These are phyloP conservation scores for Oligophagozyma castellii DNA, from an alignment of 1,139 yeast genomes.

Conservation along the genomic window DNA sequence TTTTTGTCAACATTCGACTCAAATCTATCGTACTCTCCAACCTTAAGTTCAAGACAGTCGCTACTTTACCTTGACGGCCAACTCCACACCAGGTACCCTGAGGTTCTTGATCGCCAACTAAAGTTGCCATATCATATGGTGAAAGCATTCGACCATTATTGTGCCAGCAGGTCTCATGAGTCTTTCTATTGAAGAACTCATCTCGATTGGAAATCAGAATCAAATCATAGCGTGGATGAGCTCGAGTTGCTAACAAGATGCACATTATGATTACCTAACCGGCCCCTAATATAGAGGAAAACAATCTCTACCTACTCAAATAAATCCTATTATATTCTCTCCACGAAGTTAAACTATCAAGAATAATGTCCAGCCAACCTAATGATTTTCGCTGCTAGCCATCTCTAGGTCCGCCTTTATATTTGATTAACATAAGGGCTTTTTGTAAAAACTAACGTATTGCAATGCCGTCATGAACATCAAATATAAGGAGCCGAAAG, in stretches of 20 bases:
- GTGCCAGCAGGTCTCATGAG: slow-evolving; percentile 47
- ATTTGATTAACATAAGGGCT: too few species aligned
- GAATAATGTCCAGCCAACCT: background rate
- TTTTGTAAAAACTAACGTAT: too few species aligned
- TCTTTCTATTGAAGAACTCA: slow-evolving; percentile 64
- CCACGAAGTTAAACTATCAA: background rate
- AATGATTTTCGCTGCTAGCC: too few species aligned
- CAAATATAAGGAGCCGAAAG: too few species aligned
- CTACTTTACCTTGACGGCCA: slow-evolving; percentile 44
- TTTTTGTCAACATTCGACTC: slow-evolving; percentile 15
- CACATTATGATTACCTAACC: slow-evolving; percentile 51
- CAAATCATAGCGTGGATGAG: slow-evolving; percentile 53
- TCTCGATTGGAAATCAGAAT: slow-evolving; percentile 74
- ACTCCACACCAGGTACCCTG: slow-evolving; percentile 93
- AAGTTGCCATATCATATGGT: slow-evolving; percentile 66
- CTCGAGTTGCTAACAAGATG: slow-evolving; percentile 44
- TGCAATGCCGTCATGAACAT: too few species aligned
- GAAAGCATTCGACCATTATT: slow-evolving; percentile 36
- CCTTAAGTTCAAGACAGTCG: slow-evolving; percentile 59
- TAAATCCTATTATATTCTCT: background rate
- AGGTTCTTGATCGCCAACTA: slow-evolving; percentile 23
- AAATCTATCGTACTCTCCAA: slow-evolving; percentile 22
- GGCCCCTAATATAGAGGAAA: background rate
- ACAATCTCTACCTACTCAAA: background rate
- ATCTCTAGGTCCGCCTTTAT: too few species aligned